Evolutionary conservation across 495 filamentous ascomycete species (phyloP).

Genomic region (Trichodelitschia bisporula): DNA sequence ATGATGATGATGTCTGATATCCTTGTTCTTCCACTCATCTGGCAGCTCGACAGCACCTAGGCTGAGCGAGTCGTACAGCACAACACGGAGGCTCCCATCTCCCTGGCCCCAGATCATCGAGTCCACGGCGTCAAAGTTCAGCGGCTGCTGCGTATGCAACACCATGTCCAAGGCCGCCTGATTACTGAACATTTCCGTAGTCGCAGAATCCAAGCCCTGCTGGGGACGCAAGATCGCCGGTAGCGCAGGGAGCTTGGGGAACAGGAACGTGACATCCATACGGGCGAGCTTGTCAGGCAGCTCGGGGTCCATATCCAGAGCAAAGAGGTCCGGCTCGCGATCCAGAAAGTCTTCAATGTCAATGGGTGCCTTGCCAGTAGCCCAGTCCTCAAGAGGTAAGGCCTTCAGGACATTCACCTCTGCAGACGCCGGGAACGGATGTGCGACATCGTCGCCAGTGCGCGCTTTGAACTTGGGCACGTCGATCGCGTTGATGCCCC

Average conservation of each 20-base stretch:
- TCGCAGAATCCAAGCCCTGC: constrained; percentile 13
- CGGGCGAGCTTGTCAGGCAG: constrained; percentile 56
- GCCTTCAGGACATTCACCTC: no score
- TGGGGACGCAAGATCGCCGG: constrained; percentile 12
- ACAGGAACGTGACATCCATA: constrained; percentile 51
- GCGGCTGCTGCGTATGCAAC: constrained; percentile 33
- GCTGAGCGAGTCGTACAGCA: constrained; percentile 75
- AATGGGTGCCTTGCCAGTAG: constrained; percentile 1
- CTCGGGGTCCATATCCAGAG: constrained; percentile 19
- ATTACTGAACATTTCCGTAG: constrained; percentile 47
- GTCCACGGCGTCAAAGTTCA: constrained; percentile 47
- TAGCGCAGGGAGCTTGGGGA: constrained; percentile 57
- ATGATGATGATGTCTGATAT: constrained; percentile 20
- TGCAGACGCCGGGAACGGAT: neutral
- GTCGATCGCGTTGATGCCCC: constrained; percentile 44
- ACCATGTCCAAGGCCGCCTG: constrained; percentile 45
- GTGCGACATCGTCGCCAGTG: constrained; percentile 15
- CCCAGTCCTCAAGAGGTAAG: no score
- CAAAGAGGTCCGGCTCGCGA: constrained; percentile 7
- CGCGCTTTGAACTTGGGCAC: constrained; percentile 22
- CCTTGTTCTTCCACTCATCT: neutral
- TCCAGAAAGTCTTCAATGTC: constrained; percentile 15
- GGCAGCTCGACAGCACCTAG: constrained; percentile 39
- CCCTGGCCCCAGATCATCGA: constrained; percentile 57
- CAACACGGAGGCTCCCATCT: constrained; percentile 55